phyloP scores from a whole-genome alignment of 345 rosid species.

The Salix purpurea region DNA sequence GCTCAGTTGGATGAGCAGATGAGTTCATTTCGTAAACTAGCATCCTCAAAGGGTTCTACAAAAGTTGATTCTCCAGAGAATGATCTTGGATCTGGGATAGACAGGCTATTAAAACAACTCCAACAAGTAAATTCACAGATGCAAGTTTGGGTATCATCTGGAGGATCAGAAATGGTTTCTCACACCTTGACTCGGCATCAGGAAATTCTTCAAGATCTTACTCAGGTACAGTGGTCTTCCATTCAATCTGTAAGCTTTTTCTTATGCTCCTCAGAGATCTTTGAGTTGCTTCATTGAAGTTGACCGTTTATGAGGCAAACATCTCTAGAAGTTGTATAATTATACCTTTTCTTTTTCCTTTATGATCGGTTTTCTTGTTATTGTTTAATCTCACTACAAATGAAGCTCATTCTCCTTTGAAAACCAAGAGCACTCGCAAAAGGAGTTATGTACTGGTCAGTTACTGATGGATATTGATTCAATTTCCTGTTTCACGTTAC shows the following conservation, averaged over 20 bases:
- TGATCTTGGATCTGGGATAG: slow-evolving; percentile 79
- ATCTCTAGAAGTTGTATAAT: not conserved
- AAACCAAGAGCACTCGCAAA: not conserved
- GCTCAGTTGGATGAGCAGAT: slow-evolving; percentile 98
- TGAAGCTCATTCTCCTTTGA: not conserved
- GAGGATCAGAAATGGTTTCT: slow-evolving; percentile 97
- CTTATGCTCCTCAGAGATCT: not conserved
- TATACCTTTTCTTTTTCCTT: not conserved
- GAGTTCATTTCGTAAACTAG: slow-evolving; percentile 80
- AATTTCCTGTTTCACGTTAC: not conserved
- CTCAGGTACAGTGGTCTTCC: slow-evolving; percentile 51
- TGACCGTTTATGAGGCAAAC: not conserved
- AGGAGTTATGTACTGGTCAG: not conserved
- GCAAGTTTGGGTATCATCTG: slow-evolving; percentile 97
- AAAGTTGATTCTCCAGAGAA: slow-evolving; percentile 59
- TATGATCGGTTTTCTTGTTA: not conserved
- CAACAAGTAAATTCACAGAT: slow-evolving; percentile 82
- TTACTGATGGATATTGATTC: not conserved
- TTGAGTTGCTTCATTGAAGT: not conserved
- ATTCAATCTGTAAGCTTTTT: not conserved
- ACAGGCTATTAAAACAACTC: slow-evolving; percentile 59
- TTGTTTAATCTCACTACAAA: not conserved
- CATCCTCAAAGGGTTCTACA: slow-evolving; percentile 57
- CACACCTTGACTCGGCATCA: slow-evolving; percentile 96
- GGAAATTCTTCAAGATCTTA: slow-evolving; percentile 90